Base-by-base conservation (phyloP, 441 rosid species). In the Erodium texanum region DNA sequence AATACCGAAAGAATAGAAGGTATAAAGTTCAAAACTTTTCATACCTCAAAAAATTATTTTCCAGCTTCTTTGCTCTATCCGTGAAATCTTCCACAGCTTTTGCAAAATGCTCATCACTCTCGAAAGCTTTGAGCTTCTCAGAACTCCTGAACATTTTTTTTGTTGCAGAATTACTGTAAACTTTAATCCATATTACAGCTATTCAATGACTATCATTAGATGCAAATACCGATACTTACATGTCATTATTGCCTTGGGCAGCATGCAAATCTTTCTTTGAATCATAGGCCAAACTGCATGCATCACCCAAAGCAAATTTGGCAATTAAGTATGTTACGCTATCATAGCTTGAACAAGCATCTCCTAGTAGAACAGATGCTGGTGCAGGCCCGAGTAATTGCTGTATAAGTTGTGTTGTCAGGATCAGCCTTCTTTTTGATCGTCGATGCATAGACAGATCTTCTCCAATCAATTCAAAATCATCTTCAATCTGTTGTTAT, bases 331-430 rank as follows among this genome's bases (percentile, higher is more conserved):
- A 86, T 29, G 78, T 78, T 70, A 84, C 77, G 78, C 73, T 79
- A 73, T 89, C 89, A 77, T 76, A 81, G 67, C 78, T 73, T 65
- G 85, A 72, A 59, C 66, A 70, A 66, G 85, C 85, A 78, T 81
- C 83, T 67, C 79, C 79, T 69, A 84, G 75, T 38, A 80, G 72
- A 69, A 87, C 62, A 41, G 82, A 76, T 43, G 75, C 79, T 15
- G 77, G 77, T 48, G 92, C 84, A 71, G 96, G 82, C 29, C 43
- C 66, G 70, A 86, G 79, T 48, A 91, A 75, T 70, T 84, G 87
- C 85, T 95, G 98, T 83, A 85, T 82, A 65, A 95, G 93, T 70
- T 89, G 92, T 32, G 86, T 82, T n/a, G 95, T 83, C 78, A 80
- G 74, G 65, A 90, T 70, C 73, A 87, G 82, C 75, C 98, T 92